Base-by-base conservation (phyloP, 2,329 filamentous ascomycete genomes). In the Trichothecium roseum region DNA sequence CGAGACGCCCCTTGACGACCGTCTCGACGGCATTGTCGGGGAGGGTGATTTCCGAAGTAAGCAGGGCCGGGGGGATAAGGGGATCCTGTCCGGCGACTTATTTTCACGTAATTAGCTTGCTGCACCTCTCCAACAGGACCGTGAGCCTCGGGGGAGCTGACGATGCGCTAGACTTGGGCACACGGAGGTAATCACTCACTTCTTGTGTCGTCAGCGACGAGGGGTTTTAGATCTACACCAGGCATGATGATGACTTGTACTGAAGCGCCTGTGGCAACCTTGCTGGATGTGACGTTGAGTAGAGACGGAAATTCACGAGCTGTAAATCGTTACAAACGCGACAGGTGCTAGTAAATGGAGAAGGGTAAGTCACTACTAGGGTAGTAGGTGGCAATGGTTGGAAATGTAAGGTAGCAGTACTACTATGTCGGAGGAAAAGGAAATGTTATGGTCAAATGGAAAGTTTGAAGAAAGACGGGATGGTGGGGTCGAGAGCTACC, bases 71-170 rank as follows among this genome's bases (percentile, higher is more conserved):
- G 32, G 85, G 81, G 57, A 94, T 91, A 55, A 96, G 69, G 53
- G 89, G 86, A 62, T 95, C 88, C 71, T 95, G 89, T 48, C 87
- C 87, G 55, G 93, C 69, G 62, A 95, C 89, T 95, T 50, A 18
- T 15, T 9, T 8, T 18, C 18, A 8, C n/a, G 10, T 24, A 9
- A 36, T 29, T 18, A 35, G 38, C 15, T 26, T 27, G 22, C 18
- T 5, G 3, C 9, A 18, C 7, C 8, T 9, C 8, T 14, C n/a
- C 16, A 32, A 18, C 13, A 18, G 14, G 5, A 32, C 17, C 6
- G 16, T 8, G 10, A 30, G 18, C 10, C 9, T 15, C 8, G 9
- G 16, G 27, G 13, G 5, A 18, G 20, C 18, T 18, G 32, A 18
- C n/a, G 18, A 26, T 24, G 17, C 18, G 13, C 22, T 8, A 32